Evolutionary conservation across 208 protist species (phyloP).

Genomic region (Trypanosoma lewisi): DNA sequence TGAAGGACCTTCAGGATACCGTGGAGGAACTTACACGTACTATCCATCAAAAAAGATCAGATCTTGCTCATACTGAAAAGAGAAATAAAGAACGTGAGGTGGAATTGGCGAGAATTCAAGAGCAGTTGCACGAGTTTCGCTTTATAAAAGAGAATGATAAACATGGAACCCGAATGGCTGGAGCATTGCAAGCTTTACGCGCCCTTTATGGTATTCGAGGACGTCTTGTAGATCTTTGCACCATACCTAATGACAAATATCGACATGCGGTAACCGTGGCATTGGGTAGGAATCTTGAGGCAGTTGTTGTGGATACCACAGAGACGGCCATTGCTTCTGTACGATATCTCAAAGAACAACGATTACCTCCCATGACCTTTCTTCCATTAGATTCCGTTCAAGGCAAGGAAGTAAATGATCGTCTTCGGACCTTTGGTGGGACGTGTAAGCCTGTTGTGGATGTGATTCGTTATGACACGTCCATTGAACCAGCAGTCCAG

Average conservation of each 20-base stretch:
- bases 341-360: conserved; percentile 95
- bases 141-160: conserved; percentile 84
- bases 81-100: conserved; percentile 67
- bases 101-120: conserved; percentile 85
- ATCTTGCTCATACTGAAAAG: conserved; percentile 45
- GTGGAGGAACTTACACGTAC: conserved; percentile 36
- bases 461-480: conserved; percentile 87
- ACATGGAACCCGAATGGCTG: conserved; percentile 62
- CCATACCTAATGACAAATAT: conserved; percentile 89
- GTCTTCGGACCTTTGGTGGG: conserved; percentile 87
- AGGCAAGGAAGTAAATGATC: conserved; percentile 87
- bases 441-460: conserved; percentile 93
- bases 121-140: conserved; percentile 86
- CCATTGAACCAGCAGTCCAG: conserved; percentile 85
- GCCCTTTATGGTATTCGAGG: conserved; percentile 89
- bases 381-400: conserved; percentile 93
- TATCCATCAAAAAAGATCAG: conserved; percentile 34
- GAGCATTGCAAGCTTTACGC: conserved; percentile 90
- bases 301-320: conserved; percentile 95
- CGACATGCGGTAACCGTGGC: conserved; percentile 93
- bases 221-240: conserved; percentile 93
- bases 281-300: conserved; percentile 95
- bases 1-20: conserved; percentile 45
- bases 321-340: conserved; percentile 93
- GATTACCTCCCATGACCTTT: conserved; percentile 93